Base-by-base conservation (phyloP, 331 rosid genomes). In the Arachis monticola region DNA sequence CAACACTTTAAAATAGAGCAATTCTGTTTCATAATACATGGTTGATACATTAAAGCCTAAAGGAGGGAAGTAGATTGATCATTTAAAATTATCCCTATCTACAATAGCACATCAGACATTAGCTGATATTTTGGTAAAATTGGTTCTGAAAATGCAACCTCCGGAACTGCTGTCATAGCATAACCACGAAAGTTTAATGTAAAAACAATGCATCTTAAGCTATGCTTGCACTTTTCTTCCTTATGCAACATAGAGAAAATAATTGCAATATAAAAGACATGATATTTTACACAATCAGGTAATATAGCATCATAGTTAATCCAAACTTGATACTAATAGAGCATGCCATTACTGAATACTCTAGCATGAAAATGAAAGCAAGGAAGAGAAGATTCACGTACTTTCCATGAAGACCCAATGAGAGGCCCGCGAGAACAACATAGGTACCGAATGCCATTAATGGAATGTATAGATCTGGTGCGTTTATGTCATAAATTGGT, bases 391-490 rank as follows among this genome's bases (percentile, higher is more conserved):
- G 17, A 58, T 50, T 32, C 12, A 86, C 93, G 41, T 85, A 94
- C 99, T 87, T 92, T 74, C 99, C 99, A 2, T 76, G 87, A 84
- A 90, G 86, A 86, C 97, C 99, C 88, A 94, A 80, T 38, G 97
- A 92, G 86, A 94, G 85, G 77, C 99, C 99, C 73, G 97, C 97
- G 78, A 94, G 88, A 79, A 94, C 85, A 11, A 86, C 84, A 0
- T 86, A 94, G 79, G 97, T 92, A 59, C 99, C 99, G 66, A 94
- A 94, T 46, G 99, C 99, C 99, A 94, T 94, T 60, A 92, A 83
- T n/a, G 99, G 99, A 81, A 94, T 90, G 81, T 94, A 94, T 11
- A 94, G 82, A 73, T 94, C 99, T 47, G 97, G 99, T 42, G 99
- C 99, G 69, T 94, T 94, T 76, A 94, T 94, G 73, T 94, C 99